Evolutionary conservation across 768 basidiomycete genomes (phyloP).

Genomic region (Coprinellus aureogranulatus): DNA sequence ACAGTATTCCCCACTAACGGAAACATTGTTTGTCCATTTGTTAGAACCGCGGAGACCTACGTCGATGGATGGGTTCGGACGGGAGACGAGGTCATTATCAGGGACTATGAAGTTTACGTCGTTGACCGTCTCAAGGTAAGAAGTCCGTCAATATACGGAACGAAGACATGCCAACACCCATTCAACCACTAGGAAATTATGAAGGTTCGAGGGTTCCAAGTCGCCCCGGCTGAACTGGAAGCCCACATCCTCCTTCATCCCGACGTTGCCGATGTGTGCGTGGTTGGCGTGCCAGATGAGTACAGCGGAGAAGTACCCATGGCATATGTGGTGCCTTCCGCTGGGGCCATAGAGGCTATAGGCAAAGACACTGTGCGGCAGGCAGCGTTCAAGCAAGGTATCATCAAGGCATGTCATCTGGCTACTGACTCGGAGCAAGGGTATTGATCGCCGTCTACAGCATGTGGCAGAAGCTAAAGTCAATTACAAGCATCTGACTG

Average conservation of each 20-base stretch:
- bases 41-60: slow-evolving; percentile 64
- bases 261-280: slow-evolving; percentile 60
- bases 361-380: slow-evolving; percentile 30
- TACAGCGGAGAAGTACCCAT: slow-evolving; percentile 74
- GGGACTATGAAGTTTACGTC: slow-evolving; percentile 59
- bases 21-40: background rate
- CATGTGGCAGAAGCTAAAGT: slow-evolving; percentile 58
- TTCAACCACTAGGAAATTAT: slow-evolving; percentile 56
- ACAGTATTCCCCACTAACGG: background rate
- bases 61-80: slow-evolving; percentile 65
- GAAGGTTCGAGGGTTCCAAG: slow-evolving; percentile 61
- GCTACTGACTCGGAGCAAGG: no score
- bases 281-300: slow-evolving; percentile 68
- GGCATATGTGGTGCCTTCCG: slow-evolving; percentile 61
- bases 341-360: slow-evolving; percentile 36
- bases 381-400: slow-evolving; percentile 38
- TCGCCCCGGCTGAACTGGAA: slow-evolving; percentile 67
- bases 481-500: slow-evolving; percentile 58
- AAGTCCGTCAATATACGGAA: background rate
- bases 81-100: slow-evolving; percentile 71
- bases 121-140: slow-evolving; percentile 74
- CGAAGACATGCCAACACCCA: background rate
- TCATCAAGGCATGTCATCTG: slow-evolving; percentile 50
- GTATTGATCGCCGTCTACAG: slow-evolving; percentile 25
- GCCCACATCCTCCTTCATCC: slow-evolving; percentile 61